phyloP scores from a whole-genome alignment of 2,329 filamentous ascomycete genomes.

The Alternaria brassicae region DNA sequence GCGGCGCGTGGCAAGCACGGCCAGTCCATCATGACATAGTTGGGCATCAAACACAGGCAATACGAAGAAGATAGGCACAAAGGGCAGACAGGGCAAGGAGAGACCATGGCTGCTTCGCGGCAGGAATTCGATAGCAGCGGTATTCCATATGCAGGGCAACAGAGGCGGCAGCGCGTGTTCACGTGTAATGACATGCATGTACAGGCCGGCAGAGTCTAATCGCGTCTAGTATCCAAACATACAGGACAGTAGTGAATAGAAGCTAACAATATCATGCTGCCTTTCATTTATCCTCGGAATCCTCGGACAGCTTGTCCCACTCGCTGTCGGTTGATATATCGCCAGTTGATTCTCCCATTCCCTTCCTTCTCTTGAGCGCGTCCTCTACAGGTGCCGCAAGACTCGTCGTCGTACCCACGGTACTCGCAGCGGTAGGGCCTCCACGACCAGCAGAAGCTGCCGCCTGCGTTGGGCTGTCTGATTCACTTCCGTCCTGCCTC shows the following conservation, averaged over 20 bases:
- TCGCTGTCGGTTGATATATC: constrained; percentile 87
- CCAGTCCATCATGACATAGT: constrained; percentile 5
- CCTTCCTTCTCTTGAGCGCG: constrained; percentile 56
- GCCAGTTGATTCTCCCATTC: constrained; percentile 57
- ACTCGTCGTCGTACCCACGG: constrained; percentile 40
- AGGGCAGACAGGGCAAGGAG: neutral
- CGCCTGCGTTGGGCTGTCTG: constrained; percentile 30
- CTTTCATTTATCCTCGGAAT: constrained; percentile 46
- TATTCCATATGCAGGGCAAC: constrained; percentile 13
- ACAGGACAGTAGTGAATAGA: neutral
- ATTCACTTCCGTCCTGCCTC: constrained; percentile 23
- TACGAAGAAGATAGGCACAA: neutral
- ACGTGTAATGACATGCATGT: constrained; percentile 25
- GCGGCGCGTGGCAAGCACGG: constrained; percentile 7
- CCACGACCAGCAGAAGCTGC: constrained; percentile 10
- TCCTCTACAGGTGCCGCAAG: constrained; percentile 43
- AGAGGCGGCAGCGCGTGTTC: constrained; percentile 30
- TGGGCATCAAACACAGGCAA: constrained; percentile 22
- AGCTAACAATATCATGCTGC: constrained; percentile 9
- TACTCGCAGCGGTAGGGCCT: constrained; percentile 30
- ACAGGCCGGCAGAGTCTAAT: constrained; percentile 12
- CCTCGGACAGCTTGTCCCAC: constrained; percentile 88
- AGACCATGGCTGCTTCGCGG: neutral
- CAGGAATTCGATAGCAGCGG: neutral
- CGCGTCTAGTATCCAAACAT: constrained; percentile 18